Conservation (phyloP, 768 basidiomycete species). For the Lactifluus hygrophoroides region DNA sequence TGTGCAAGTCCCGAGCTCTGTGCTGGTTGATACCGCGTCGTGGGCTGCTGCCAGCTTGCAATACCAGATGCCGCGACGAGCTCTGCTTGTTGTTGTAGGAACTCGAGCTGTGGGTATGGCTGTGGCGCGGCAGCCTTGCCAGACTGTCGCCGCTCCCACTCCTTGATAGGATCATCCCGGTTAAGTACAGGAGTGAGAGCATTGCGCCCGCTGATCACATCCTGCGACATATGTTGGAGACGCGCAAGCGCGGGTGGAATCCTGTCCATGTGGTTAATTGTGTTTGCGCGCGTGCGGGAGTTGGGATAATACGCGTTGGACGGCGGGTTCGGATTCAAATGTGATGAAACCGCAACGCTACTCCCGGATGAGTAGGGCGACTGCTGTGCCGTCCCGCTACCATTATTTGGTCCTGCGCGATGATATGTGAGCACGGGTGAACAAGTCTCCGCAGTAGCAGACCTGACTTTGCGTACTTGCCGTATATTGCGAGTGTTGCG, state of each 20-base stretch:
- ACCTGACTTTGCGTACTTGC: conserved; percentile 25
- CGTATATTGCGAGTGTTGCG: conserved; percentile 22
- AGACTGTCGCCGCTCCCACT: conserved; percentile 88
- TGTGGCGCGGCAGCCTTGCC: conserved; percentile 64
- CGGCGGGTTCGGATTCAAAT: conserved; percentile 43
- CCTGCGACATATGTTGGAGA: conserved; percentile 82
- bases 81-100: conserved; percentile 88
- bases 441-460: conserved; percentile 33
- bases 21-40: conserved; percentile 43
- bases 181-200: conserved; percentile 90
- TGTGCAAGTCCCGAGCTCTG: conserved; percentile 59
- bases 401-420: conserved; percentile 27
- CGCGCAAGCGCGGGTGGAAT: conserved; percentile 93
- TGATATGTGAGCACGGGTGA: conserved; percentile 45
- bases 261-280: conserved; percentile 83
- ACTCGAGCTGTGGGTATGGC: conserved; percentile 86
- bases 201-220: conserved; percentile 67
- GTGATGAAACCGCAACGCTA: conserved; percentile 16
- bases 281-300: conserved; percentile 76
- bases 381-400: conserved; percentile 23
- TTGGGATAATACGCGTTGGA: conserved; percentile 63
- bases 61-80: conserved; percentile 58
- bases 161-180: conserved; percentile 88
- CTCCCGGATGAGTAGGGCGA: conserved; percentile 5
- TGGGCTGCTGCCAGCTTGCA: conserved; percentile 40